These are phyloP conservation scores for Apiotrichum mycotoxinovorans DNA, from an alignment of 1,284 basidiomycete species.

Conservation along the genomic window DNA sequence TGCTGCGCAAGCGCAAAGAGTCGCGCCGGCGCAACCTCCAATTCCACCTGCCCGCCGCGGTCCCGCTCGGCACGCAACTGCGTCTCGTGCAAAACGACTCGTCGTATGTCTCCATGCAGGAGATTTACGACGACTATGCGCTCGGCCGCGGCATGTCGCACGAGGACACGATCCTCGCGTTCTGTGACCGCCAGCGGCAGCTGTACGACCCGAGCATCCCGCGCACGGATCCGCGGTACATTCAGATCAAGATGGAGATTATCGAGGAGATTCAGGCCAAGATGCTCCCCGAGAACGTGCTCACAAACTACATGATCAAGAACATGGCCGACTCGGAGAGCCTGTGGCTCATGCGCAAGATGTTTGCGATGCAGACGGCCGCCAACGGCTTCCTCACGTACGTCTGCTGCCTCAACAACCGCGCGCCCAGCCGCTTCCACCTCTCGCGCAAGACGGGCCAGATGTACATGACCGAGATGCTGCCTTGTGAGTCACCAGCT, in stretches of 20 bases:
- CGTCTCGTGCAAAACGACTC: constrained; percentile 88
- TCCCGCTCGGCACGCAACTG: constrained; percentile 79
- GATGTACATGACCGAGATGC: constrained; percentile 83
- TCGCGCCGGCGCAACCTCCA: constrained; percentile 84
- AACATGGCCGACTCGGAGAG: constrained; percentile 82
- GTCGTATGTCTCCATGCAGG: constrained; percentile 85
- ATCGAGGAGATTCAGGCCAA: constrained; percentile 87
- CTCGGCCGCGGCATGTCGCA: constrained; percentile 69
- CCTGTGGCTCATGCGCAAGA: constrained; percentile 95
- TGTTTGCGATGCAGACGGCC: constrained; percentile 88
- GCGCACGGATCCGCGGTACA: constrained; percentile 32
- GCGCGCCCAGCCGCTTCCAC: constrained; percentile 81
- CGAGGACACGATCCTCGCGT: constrained; percentile 82
- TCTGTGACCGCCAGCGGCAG: constrained; percentile 75
- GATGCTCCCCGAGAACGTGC: constrained; percentile 83
- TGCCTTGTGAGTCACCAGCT: constrained; percentile 62
- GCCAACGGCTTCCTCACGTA: constrained; percentile 91
- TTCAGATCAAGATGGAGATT: constrained; percentile 66
- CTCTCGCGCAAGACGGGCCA: constrained; percentile 83
- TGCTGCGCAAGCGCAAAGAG: constrained; percentile 83
- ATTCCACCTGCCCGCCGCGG: constrained; percentile 85
- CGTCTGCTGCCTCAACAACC: constrained; percentile 76
- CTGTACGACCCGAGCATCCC: constrained; percentile 52
- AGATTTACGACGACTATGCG: constrained; percentile 91
- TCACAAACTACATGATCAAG: constrained; percentile 81